These are phyloP conservation scores for Orbilia brochopaga DNA, from an alignment of 2,329 filamentous ascomycete species.

Conservation along the genomic window DNA sequence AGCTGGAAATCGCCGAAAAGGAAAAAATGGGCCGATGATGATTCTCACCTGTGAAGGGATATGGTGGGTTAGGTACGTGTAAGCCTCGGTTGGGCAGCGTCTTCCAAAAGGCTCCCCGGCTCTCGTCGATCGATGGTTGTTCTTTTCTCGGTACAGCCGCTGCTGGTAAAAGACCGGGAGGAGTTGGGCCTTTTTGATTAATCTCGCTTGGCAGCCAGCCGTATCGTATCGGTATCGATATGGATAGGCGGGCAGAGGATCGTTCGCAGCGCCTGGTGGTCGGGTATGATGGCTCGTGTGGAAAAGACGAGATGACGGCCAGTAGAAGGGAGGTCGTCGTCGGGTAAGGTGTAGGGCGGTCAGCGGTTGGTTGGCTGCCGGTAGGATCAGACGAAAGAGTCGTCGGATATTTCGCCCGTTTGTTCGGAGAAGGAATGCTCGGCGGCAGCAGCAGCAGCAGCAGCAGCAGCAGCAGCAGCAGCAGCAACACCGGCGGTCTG, in stretches of 20 bases:
- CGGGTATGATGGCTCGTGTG: not conserved
- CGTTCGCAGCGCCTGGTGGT: not conserved
- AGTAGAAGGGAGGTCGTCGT: conserved; percentile 8
- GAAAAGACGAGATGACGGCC: not conserved
- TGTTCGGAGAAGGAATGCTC: not conserved
- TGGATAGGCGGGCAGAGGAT: not conserved
- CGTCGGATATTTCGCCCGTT: not conserved
- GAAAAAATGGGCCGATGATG: not conserved
- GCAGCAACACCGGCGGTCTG: not conserved
- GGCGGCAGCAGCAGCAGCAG: not conserved
- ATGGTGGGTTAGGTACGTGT: not conserved
- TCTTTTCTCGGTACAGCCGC: not conserved
- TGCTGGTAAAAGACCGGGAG: not conserved
- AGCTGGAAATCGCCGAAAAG: not conserved
- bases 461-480: not conserved
- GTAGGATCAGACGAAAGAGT: not conserved
- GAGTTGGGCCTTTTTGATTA: not conserved
- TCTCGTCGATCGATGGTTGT: not conserved
- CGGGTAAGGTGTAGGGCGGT: not conserved
- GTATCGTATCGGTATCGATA: not conserved
- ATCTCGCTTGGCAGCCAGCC: not conserved
- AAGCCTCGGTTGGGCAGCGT: not conserved
- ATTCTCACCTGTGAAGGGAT: not conserved
- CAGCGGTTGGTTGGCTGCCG: conserved; percentile 10
- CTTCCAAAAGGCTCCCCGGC: not conserved